Evolutionary conservation across 2,329 filamentous ascomycete species (phyloP).

Genomic region (Ophiostoma sp.): DNA sequence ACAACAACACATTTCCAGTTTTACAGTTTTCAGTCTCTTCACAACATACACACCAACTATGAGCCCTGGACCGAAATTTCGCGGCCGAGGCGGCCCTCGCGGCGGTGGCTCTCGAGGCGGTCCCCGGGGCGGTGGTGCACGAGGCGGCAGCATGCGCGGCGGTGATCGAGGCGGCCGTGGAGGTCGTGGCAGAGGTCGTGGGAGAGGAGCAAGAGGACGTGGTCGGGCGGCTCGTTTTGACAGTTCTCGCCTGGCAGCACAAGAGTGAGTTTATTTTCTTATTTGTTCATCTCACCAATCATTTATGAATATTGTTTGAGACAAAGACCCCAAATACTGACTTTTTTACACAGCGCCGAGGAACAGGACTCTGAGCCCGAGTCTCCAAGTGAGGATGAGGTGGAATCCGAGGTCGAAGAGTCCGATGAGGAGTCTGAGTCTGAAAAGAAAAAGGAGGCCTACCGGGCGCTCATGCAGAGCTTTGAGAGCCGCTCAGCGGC

Average conservation of each 20-base stretch:
- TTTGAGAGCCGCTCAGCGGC: conserved; percentile 48
- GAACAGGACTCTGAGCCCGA: conserved; percentile 14
- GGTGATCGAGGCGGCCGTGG: conserved; percentile 16
- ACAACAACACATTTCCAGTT: neutral
- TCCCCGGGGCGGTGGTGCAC: conserved; percentile 34
- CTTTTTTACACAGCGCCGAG: conserved; percentile 16
- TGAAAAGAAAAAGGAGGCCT: conserved; percentile 42
- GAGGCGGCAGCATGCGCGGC: conserved; percentile 31
- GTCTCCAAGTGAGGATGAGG: conserved; percentile 29
- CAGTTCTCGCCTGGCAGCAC: conserved; percentile 47
- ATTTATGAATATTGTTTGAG: neutral
- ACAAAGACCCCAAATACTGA: neutral
- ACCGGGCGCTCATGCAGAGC: conserved; percentile 60
- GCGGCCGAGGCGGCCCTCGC: conserved; percentile 35
- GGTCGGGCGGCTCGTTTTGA: conserved; percentile 46
- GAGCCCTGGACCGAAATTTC: conserved; percentile 39
- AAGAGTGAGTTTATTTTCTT: conserved; percentile 40
- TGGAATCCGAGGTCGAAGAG: conserved; percentile 42
- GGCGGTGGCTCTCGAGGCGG: conserved; percentile 22
- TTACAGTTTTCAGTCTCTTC: neutral
- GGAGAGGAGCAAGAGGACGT: conserved; percentile 32
- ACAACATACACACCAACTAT: conserved; percentile 32
- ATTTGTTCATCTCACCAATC: neutral
- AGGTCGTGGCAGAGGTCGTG: conserved; percentile 32
- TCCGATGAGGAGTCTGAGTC: conserved; percentile 49